These are phyloP conservation scores for Oemleria cerasiformis DNA, from an alignment of 306 rosid genomes.

Conservation along the genomic window DNA sequence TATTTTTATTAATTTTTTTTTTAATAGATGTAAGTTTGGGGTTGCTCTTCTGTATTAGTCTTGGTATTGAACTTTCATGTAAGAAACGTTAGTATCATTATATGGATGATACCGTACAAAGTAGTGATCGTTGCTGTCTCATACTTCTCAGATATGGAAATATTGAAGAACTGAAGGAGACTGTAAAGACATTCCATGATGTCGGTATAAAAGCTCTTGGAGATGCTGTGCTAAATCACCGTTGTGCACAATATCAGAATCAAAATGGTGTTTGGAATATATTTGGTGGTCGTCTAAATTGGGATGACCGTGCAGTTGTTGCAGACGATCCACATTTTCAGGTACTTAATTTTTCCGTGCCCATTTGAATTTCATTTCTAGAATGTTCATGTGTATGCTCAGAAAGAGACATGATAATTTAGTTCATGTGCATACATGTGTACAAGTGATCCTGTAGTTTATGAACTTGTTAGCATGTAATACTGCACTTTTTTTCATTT, in stretches of 20 bases:
- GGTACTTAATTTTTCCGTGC: conserved; percentile 39
- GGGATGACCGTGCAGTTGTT: conserved; percentile 97
- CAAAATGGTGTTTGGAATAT: conserved; percentile 94
- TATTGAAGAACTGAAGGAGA: conserved; percentile 77
- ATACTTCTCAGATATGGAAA: conserved; percentile 66
- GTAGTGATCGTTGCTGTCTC: conserved; percentile 18
- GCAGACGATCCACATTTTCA: conserved; percentile 99
- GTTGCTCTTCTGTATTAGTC: not conserved
- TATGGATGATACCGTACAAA: conserved; percentile 15
- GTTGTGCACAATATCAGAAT: conserved; percentile 80
- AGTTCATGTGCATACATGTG: not conserved
- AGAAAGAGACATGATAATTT: not conserved
- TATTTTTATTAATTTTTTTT: no score
- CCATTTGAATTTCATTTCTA: not conserved
- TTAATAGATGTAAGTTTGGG: no score
- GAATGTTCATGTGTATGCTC: not conserved
- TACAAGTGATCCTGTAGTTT: not conserved
- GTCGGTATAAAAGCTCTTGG: conserved; percentile 77
- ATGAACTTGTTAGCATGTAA: conserved; percentile 1
- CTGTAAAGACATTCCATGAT: conserved; percentile 60
- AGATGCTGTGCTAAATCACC: conserved; percentile 98
- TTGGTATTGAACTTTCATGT: not conserved
- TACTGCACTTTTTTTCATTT: not conserved
- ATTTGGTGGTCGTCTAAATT: conserved; percentile 89
- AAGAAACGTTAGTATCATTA: not conserved